phyloP scores from a whole-genome alignment of 768 basidiomycete genomes.

The Cubamyces sp. region DNA sequence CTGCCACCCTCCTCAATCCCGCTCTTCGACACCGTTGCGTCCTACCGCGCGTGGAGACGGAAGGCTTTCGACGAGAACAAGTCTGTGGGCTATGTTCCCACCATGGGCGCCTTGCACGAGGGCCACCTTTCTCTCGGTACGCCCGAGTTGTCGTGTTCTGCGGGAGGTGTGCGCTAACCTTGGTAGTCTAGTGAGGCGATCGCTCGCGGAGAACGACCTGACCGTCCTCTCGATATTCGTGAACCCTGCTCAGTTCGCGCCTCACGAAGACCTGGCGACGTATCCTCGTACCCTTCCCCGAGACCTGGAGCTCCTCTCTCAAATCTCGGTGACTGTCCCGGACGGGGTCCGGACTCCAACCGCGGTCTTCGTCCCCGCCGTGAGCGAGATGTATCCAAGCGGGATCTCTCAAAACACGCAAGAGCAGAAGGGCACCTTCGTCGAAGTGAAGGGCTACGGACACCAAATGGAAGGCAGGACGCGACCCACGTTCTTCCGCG shows the following conservation, averaged over 20 bases:
- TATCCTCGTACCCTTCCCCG: slow-evolving; percentile 86
- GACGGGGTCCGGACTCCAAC: slow-evolving; percentile 46
- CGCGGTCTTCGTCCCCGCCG: slow-evolving; percentile 80
- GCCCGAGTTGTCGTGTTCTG: not conserved
- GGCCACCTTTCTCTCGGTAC: slow-evolving; percentile 91
- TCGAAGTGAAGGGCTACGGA: slow-evolving; percentile 89
- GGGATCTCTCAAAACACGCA: slow-evolving; percentile 80
- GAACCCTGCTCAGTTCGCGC: slow-evolving; percentile 97
- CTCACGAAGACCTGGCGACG: slow-evolving; percentile 87
- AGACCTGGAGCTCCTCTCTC: slow-evolving; percentile 68
- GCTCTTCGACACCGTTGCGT: slow-evolving; percentile 60
- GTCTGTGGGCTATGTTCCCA: slow-evolving; percentile 92
- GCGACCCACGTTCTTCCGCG: slow-evolving; percentile 91
- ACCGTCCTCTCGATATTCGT: slow-evolving; percentile 97
- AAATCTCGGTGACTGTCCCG: slow-evolving; percentile 33
- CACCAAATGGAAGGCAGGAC: slow-evolving; percentile 92
- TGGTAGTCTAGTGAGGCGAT: slow-evolving; percentile 63
- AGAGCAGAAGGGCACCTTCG: slow-evolving; percentile 84
- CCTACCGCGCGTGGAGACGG: slow-evolving; percentile 76
- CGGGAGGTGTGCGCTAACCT: not conserved
- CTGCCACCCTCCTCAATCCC: slow-evolving; percentile 43
- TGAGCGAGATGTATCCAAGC: slow-evolving; percentile 89
- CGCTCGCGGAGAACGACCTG: slow-evolving; percentile 75
- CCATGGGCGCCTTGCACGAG: slow-evolving; percentile 96
- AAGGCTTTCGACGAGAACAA: slow-evolving; percentile 58